Evolutionary conservation across 2,329 filamentous ascomycete species (phyloP).

Genomic region (Aspergillus caelatus): DNA sequence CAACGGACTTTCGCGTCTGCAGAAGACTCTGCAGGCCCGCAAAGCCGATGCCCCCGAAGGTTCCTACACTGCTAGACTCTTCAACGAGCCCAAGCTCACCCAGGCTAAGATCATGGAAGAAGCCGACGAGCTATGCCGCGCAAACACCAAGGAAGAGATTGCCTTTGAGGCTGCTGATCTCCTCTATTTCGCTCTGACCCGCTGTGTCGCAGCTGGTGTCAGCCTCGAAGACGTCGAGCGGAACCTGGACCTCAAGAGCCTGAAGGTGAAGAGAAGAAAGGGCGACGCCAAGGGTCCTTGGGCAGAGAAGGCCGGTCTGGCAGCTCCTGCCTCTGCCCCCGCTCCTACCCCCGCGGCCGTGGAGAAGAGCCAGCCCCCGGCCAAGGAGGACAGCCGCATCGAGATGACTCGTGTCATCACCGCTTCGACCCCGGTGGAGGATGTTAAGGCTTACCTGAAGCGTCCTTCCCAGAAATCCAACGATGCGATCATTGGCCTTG

Average conservation of each 20-base stretch:
- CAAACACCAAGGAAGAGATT: conserved; percentile 77
- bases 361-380: conserved; percentile 14
- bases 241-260: conserved; percentile 89
- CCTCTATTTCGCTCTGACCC: conserved; percentile 92
- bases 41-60: conserved; percentile 81
- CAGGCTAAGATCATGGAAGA: conserved; percentile 98
- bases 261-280: conserved; percentile 90
- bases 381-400: conserved; percentile 62
- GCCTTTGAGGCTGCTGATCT: conserved; percentile 95
- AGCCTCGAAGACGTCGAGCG: conserved; percentile 85
- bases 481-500: conserved; percentile 90
- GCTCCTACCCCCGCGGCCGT: conserved; percentile 53
- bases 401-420: conserved; percentile 80
- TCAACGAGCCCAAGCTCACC: conserved; percentile 86
- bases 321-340: conserved; percentile 49
- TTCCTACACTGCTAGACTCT: conserved; percentile 91
- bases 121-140: conserved; percentile 90
- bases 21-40: conserved; percentile 81
- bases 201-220: conserved; percentile 82
- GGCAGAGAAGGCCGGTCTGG: conserved; percentile 79
- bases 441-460: conserved; percentile 75
- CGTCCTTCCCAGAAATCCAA: conserved; percentile 92
- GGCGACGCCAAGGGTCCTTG: conserved; percentile 95
- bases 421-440: conserved; percentile 62
- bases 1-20: conserved; percentile 76